phyloP scores from a whole-genome alignment of 2,329 filamentous ascomycete species.

The Talaromyces funiculosus region DNA sequence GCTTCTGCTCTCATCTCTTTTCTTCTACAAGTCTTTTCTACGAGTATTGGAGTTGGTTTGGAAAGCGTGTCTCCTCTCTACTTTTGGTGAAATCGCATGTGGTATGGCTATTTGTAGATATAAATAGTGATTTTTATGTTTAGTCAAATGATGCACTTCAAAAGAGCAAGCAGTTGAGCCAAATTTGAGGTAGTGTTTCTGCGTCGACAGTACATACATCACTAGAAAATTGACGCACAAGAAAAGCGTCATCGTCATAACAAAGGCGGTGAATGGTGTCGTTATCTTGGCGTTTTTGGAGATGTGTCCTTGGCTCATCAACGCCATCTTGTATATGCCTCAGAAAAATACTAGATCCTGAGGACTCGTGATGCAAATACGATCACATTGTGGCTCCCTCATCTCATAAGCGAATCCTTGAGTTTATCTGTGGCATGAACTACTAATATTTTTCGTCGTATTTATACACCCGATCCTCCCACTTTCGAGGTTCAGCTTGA shows the following conservation, averaged over 20 bases:
- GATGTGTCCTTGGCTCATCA: constrained; percentile 28
- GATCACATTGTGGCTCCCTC: background rate
- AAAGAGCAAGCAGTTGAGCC: background rate
- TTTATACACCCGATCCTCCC: background rate
- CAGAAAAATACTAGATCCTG: background rate
- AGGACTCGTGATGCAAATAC: background rate
- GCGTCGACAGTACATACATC: background rate
- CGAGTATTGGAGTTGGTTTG: constrained; percentile 11
- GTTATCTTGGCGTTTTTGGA: constrained; percentile 24
- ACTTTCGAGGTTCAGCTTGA: background rate
- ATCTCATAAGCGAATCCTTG: background rate
- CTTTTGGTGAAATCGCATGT: constrained; percentile 13
- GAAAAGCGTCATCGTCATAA: background rate
- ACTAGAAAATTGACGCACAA: background rate
- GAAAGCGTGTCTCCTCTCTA: constrained; percentile 24
- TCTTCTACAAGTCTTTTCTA: background rate
- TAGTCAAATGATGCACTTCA: background rate
- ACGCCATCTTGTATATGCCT: background rate
- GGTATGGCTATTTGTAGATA: constrained; percentile 14
- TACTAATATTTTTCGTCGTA: background rate
- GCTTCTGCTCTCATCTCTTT: constrained; percentile 7
- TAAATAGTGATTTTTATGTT: background rate
- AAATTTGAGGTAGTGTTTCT: background rate
- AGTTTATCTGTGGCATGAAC: background rate
- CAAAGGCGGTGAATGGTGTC: constrained; percentile 33